phyloP scores from a whole-genome alignment of 1,139 yeast species.

The Lodderomyces jiufengensis region DNA sequence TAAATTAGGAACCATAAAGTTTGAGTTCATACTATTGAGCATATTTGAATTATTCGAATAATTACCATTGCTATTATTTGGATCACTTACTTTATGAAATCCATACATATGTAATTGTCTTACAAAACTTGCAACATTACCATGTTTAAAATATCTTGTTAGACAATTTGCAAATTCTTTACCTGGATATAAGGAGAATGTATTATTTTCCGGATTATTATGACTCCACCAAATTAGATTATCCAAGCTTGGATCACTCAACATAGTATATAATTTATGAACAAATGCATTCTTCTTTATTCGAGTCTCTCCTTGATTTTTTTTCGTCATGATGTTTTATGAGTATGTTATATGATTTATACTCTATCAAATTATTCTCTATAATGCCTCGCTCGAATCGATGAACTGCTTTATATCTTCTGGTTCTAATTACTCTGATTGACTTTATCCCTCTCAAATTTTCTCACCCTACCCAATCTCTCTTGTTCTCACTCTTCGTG shows the following conservation, averaged over 20 bases:
- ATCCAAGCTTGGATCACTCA: constrained; percentile 46
- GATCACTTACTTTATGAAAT: constrained; percentile 52
- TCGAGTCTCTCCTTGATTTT: constrained; percentile 21
- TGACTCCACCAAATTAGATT: constrained; percentile 77
- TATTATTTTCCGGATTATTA: constrained; percentile 49
- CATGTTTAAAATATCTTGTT: constrained; percentile 44
- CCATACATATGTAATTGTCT: constrained; percentile 50
- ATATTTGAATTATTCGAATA: too few species aligned
- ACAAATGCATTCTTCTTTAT: constrained; percentile 62
- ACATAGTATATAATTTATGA: constrained; percentile 58
- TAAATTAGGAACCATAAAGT: too few species aligned
- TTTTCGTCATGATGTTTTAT: constrained; percentile 16
- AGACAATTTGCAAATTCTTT: constrained; percentile 44
- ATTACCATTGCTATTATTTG: constrained; percentile 6
- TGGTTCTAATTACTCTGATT: neutral
- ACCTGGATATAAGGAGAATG: constrained; percentile 61
- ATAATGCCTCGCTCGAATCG: too few species aligned
- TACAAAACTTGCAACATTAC: constrained; percentile 46
- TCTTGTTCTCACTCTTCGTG: too few species aligned
- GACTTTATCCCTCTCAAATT: neutral
- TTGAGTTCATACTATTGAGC: too few species aligned
- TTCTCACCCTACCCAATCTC: too few species aligned
- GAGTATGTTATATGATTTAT: neutral
- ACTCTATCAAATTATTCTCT: too few species aligned
- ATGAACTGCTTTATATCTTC: too few species aligned